Evolutionary conservation across 495 filamentous ascomycete genomes (phyloP), one percentile per base, ranked within the genome.

Genomic region (Annulohypoxylon bovei): DNA sequence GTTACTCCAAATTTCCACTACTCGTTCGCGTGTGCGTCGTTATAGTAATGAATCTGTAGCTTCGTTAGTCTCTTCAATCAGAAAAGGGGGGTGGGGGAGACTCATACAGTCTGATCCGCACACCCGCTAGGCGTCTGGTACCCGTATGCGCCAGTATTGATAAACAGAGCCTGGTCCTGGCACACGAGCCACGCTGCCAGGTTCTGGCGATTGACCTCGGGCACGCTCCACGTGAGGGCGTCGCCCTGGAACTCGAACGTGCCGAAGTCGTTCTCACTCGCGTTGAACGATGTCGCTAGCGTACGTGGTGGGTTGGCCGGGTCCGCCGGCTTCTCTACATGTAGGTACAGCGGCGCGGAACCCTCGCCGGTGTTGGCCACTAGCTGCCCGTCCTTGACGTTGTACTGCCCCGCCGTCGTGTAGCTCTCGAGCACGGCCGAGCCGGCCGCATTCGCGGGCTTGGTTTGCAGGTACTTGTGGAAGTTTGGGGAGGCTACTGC

Each of bases 381-480:
- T 9, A 89, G 81, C 76, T 90, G 88, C 0, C 86, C 87, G 55
- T 77, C 71, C 8, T 82, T 79, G 61, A 89, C 80, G 61, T 86
- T 80, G 81, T 86, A 89, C 75, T 90, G 88, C 0, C 88, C 88
- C 0, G 88, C 88, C 2, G 85, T 87, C 14, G 78, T 82, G 77
- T 85, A 77, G 44, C 76, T 82, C 14, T 84, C 81, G 37, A 89
- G 78, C 18, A 89, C 66, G 0, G 88, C 87, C 23, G 76, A 75
- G 5, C 85, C 83, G 2, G 82, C 70, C 0, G 78, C 65, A 73
- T 85, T 83, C 65, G 79, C 71, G 2, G 84, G 85, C 18, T 78
- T 79, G 7, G 86, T 85, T 78, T 90, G 87, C 22, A 89, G 79
- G 76, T 90, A 90, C 67, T 87, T 85, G 80, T 89, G 88, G 79